phyloP scores from a whole-genome alignment of 805 yeast species.

The Kazachstania africana region DNA sequence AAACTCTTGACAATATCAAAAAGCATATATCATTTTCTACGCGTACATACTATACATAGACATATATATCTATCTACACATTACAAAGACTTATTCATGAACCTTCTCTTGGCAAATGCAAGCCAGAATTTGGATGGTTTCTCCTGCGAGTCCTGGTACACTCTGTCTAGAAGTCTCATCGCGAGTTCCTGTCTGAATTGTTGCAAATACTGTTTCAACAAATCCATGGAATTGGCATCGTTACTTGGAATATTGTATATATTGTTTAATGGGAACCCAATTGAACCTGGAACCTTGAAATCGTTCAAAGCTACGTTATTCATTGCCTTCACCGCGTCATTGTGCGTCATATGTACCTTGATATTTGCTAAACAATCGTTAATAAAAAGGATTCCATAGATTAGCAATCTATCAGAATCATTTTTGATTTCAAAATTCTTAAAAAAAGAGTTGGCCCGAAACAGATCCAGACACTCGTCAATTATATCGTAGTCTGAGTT shows the following conservation, averaged over 20 bases:
- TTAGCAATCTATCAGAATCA: slow-evolving; percentile 81
- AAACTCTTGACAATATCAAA: too few relatives aligned
- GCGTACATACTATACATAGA: too few relatives aligned
- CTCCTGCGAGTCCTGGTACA: slow-evolving; percentile 48
- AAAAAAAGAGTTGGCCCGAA: slow-evolving; percentile 93
- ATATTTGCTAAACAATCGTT: slow-evolving; percentile 73
- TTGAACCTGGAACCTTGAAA: slow-evolving; percentile 89
- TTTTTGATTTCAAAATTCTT: slow-evolving; percentile 95
- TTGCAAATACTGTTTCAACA: slow-evolving; percentile 68
- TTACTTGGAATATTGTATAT: slow-evolving; percentile 57
- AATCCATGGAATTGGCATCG: slow-evolving; percentile 63
- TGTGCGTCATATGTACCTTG: slow-evolving; percentile 34
- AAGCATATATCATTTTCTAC: too few relatives aligned
- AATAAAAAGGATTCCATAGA: slow-evolving; percentile 84
- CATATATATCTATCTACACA: too few relatives aligned
- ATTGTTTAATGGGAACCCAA: slow-evolving; percentile 84
- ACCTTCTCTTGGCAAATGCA: slow-evolving; percentile 87
- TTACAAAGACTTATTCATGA: slow-evolving; percentile 66
- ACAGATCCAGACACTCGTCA: slow-evolving; percentile 83
- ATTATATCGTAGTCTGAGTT: slow-evolving; percentile 74
- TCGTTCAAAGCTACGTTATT: slow-evolving; percentile 80
- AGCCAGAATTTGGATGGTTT: slow-evolving; percentile 88
- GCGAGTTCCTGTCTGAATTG: slow-evolving; percentile 95
- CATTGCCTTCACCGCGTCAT: slow-evolving; percentile 55
- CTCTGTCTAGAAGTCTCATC: slow-evolving; percentile 59